Base-by-base conservation (phyloP, 306 rosid species). In the Cyclanthera cordifolia region DNA sequence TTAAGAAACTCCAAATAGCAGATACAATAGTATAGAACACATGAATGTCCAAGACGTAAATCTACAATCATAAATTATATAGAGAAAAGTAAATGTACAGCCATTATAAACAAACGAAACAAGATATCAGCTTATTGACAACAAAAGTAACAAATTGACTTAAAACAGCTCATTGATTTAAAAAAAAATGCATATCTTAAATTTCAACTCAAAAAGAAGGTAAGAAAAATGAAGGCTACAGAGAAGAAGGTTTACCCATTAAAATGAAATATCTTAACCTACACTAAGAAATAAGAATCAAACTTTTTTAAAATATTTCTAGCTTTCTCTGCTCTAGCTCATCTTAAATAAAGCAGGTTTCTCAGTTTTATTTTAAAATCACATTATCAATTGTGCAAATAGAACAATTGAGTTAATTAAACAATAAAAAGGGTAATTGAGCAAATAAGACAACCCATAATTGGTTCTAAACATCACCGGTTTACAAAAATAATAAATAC, bases 1-100 rank as follows among this genome's bases (percentile, higher is more conserved):
- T 87, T 81, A 92, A 80, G 86, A 85, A 92, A 73, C 98, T 96
- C 78, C 81, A 84, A 72, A 89, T 82, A 67, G 95, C 82, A 24
- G 95, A 89, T 61, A 82, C 67, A 53, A 92, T n/a, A 11, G 90
- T 86, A 85, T 92, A 92, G 77, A 92, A 89, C 30, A 92, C 70
- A 25, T 89, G 72, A 48, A 85, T 72, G 79, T 92, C 98, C 65
- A 92, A 73, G 61, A 92, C 85, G 76, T 92, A 92, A 63, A 92
- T 92, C 98, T 92, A 34, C 43, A 68, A 55, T 43, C 28, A 21
- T 34, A 53, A 71, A 39, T 15, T 53, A 55, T 16, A 10, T 2
- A 46, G 23, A 67, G 51, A 21, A 17, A 53, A 49, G 23, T 50
- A 49, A 34, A 61, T 4, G n/a, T 14, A 58, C 21, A 16, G 12